phyloP scores from a whole-genome alignment of 176 grass and related monocot genomes.

The Oryza brachyantha region DNA sequence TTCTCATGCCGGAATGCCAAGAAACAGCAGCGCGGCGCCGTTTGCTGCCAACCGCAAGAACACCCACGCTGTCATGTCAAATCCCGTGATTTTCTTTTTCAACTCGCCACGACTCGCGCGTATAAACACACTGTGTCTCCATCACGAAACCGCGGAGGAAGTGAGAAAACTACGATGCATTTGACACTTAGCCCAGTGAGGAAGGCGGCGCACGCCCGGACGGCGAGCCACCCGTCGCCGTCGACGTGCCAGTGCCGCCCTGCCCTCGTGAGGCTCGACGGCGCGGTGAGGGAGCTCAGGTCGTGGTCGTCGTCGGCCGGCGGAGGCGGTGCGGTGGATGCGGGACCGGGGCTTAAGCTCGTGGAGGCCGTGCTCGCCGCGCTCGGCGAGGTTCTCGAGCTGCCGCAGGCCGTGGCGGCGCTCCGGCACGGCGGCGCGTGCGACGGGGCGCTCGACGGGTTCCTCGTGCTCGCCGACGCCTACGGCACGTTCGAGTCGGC shows the following conservation, averaged over 20 bases:
- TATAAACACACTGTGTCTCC: too few species aligned
- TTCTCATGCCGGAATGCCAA: not conserved
- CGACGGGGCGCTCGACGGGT: conserved; percentile 32
- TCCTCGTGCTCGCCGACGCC: conserved; percentile 72
- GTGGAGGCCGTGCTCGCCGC: conserved; percentile 26
- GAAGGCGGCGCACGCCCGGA: conserved; percentile 37
- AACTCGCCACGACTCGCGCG: not conserved
- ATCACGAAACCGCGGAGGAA: too few species aligned
- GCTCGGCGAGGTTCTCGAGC: conserved; percentile 38
- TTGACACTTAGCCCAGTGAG: conserved; percentile 10
- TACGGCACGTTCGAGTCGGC: conserved; percentile 47
- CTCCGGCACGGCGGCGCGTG: not conserved
- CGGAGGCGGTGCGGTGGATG: not conserved
- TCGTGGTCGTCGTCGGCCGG: conserved; percentile 18
- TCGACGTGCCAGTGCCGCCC: conserved; percentile 44
- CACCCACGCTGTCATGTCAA: not conserved
- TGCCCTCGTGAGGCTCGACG: conserved; percentile 25
- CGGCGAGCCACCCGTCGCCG: conserved; percentile 45
- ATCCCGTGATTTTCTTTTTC: conserved; percentile 1
- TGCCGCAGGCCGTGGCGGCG: conserved; percentile 37
- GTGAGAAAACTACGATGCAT: too few species aligned
- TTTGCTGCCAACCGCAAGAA: conserved; percentile 8
- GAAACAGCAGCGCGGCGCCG: conserved; percentile 50
- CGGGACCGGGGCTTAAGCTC: conserved; percentile 28
- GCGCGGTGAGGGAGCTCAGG: conserved; percentile 19